Conservation (phyloP, 139 green algal genomes). For the Micractinium conductrix region DNA sequence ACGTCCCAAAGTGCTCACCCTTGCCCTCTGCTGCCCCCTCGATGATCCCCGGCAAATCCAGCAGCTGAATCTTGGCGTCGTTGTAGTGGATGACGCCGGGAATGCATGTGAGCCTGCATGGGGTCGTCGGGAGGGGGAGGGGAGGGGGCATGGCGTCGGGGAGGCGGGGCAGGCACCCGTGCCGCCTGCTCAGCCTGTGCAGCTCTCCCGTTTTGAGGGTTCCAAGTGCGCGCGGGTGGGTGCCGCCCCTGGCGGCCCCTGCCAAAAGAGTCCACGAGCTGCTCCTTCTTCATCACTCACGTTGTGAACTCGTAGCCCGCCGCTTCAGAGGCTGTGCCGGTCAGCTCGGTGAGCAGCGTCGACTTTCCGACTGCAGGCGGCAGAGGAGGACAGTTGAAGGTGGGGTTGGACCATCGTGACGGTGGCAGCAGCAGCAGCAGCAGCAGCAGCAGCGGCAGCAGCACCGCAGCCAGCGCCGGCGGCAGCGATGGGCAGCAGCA, state of each 20-base stretch:
- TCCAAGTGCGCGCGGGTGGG: no score
- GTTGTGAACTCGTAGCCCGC: slow-evolving; percentile 83
- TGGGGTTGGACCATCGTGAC: no score
- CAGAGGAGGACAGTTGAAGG: background rate
- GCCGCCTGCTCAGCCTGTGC: no score
- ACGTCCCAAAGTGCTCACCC: no score
- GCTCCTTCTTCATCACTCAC: no score
- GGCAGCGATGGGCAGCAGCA: background rate
- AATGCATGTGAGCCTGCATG: slow-evolving; percentile 75
- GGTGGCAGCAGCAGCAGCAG: no score
- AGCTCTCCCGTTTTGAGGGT: no score
- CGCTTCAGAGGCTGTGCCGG: slow-evolving; percentile 85
- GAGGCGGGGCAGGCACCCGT: no score
- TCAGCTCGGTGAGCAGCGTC: slow-evolving; percentile 95
- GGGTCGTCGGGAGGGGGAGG: no score
- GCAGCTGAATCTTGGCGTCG: slow-evolving; percentile 98
- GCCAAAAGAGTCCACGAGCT: no score
- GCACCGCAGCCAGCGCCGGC: background rate
- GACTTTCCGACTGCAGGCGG: slow-evolving; percentile 84
- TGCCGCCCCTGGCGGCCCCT: no score
- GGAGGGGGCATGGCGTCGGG: no score
- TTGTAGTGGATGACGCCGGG: slow-evolving; percentile 99
- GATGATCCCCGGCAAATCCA: slow-evolving; percentile 99
- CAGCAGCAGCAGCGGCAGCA: background rate
- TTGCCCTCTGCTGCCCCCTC: slow-evolving; percentile 90